These are phyloP conservation scores for Stereocaulon alpinum DNA, from an alignment of 495 filamentous ascomycete genomes.

Conservation along the genomic window DNA sequence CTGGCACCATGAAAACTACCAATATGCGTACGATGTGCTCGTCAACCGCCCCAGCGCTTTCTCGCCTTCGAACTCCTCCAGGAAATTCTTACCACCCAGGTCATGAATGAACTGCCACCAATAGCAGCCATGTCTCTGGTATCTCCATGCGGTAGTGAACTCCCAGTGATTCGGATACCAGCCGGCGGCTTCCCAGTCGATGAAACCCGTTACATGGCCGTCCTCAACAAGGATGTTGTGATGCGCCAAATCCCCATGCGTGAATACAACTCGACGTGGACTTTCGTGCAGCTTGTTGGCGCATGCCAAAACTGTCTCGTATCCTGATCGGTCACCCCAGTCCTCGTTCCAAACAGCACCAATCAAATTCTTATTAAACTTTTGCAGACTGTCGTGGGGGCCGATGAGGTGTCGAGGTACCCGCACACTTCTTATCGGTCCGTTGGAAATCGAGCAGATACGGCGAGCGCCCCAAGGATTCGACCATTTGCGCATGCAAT, in stretches of 20 bases:
- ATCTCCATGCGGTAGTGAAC: constrained; percentile 16
- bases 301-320: background rate
- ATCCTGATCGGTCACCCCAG: background rate
- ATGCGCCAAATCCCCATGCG: constrained; percentile 38
- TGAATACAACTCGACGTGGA: background rate
- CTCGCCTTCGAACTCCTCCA: background rate
- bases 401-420: background rate
- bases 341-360: no score
- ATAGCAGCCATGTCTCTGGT: background rate
- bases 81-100: background rate
- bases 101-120: background rate
- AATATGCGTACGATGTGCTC: background rate
- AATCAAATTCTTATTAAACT: background rate
- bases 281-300: background rate
- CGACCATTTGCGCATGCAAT: no score
- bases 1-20: background rate
- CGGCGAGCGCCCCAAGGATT: background rate
- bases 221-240: constrained; percentile 40
- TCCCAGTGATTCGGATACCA: constrained; percentile 50
- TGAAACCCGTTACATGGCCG: constrained; percentile 37
- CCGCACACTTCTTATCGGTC: background rate
- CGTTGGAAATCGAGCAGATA: background rate
- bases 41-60: background rate
- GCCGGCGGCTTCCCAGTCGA: constrained; percentile 44
- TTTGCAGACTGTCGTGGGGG: background rate